A percentile compares a stretch with the other conserved stretches of the same genome.
Evolutionary conservation across 495 filamentous ascomycete genomes (phyloP).

Genomic region (Penicillium paxilli): DNA sequence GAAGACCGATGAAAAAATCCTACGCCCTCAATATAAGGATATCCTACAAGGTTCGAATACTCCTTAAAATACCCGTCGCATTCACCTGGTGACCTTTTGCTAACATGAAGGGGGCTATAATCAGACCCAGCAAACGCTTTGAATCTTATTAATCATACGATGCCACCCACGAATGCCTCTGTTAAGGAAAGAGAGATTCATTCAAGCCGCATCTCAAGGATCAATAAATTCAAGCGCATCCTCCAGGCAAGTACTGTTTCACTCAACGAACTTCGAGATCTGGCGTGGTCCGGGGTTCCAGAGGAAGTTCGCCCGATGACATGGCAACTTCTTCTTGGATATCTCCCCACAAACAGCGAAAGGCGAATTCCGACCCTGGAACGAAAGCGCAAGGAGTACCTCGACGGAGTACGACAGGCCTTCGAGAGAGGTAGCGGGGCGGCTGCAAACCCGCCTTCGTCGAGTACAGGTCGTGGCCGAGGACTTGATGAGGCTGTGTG

Average conservation of each 20-base stretch:
- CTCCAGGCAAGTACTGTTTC: constrained; percentile 89
- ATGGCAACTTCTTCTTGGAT: constrained; percentile 94
- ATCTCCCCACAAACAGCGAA: constrained; percentile 92
- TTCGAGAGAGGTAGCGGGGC: constrained; percentile 70
- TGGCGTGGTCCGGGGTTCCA: constrained; percentile 91
- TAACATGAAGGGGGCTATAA: constrained; percentile 11
- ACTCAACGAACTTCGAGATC: constrained; percentile 74
- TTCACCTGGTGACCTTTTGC: not conserved
- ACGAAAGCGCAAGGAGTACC: constrained; percentile 92
- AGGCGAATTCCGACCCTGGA: constrained; percentile 87
- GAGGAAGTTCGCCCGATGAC: constrained; percentile 96
- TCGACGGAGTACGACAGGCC: constrained; percentile 92
- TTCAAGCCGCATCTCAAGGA: constrained; percentile 83
- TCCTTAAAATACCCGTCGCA: not conserved
- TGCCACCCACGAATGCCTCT: constrained; percentile 70
- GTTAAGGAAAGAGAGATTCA: constrained; percentile 85
- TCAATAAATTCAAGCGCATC: constrained; percentile 98
- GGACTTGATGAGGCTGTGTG: constrained; percentile 94
- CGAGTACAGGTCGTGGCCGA: constrained; percentile 52
- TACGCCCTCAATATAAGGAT: constrained; percentile 96
- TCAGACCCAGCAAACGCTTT: constrained; percentile 91
- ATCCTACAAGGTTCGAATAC: constrained; percentile 69
- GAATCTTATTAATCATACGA: constrained; percentile 87
- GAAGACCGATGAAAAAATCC: constrained; percentile 87
- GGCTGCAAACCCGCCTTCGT: constrained; percentile 33